Base-by-base conservation (phyloP, 495 filamentous ascomycete species). In the Apodospora peruviana region DNA sequence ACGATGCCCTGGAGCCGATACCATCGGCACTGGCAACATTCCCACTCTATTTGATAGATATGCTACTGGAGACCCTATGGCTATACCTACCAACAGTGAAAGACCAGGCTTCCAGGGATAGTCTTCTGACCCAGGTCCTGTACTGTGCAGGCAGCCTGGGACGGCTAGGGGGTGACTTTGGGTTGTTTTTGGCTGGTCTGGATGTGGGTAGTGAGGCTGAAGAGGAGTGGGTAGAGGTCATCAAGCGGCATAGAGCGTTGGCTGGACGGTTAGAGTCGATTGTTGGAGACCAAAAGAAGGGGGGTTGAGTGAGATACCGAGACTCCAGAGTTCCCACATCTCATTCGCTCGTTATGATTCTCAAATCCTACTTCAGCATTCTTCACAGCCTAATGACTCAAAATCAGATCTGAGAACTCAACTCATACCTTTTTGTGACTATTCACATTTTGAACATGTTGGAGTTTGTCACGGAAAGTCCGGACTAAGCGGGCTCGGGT, bases 81-180 rank as follows among this genome's bases (percentile, higher is more conserved):
- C 66, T 67, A 16, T 97, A 97, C 68, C 73, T 97, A 4, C 86
- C 89, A 0, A 91, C 87, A 47, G 81, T 99, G 14, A 77, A 78
- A 54, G 91, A 97, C 58, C 83, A 82, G 36, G 78, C 81, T 35
- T 84, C 85, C 0, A 75, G 77, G 37, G 94, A 99, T 54, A 93
- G 88, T 58, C 69, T 99, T 47, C 69, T 97, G 2, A 99, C 91
- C 0, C 94, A 99, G 62, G 86, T 97, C 2, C 74, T 97, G 17
- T 99, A 97, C 69, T 96, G 91, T 55, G 90, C 91, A 2, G 90
- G 90, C 16, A 96, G 90, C 69, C 69, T 99, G 51, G 93, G 93
- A 5, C 79, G 94, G 22, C 69, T 97, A 1, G 94, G 94, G 5
- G 90, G 88, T 1, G 94, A 97, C 65, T 97, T 97, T 71, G 87